Evolutionary conservation across 148 eudicot species (phyloP), one percentile per base, ranked within the genome.

Genomic region (Persicaria maculosa): DNA sequence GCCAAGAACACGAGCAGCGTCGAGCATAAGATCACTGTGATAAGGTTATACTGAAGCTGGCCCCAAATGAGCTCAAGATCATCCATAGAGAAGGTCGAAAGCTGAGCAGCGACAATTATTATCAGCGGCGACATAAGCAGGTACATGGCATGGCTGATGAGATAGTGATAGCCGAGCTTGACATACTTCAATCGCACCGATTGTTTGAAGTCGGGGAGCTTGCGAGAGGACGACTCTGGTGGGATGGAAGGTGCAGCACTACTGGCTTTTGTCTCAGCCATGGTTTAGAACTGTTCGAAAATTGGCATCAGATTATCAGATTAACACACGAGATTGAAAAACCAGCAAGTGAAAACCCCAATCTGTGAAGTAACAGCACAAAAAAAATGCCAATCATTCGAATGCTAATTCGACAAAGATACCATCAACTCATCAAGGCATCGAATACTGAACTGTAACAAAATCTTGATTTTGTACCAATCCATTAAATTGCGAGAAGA

Each of bases 131-230:
- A 73, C 16, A 73, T 46, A 44, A 54, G 44, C 8, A 73, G 59
- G 75, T 73, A 73, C 75, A 73, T 73, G 3, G 47, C 75, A 55
- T 73, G 65, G 64, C 47, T 52, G 75, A 73, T 73, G 48, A 73
- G 75, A 11, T 53, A 55, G 16, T 73, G 75, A 44, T 73, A 73
- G 3, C 75, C 75, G 40, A 73, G 75, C 75, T 73, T 73, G 14
- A 73, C 75, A 17, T 73, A 73, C 48, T 73, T 73, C 62, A 73
- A 19, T 11, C 65, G 9, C 4, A 73, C 75, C 0, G 75, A 73
- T 9, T 73, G 64, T 44, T 73, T 73, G 10, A 73, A 73, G 45
- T 73, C 75, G 2, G 75, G 75, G 9, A 73, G 75, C 65, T 53
- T 72, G 7, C 74, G 59, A 12, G 62, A 52, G 8, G 61, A 50